Conservation (phyloP, 2,329 filamentous ascomycete species). For the Trichoderma citrinoviride region DNA sequence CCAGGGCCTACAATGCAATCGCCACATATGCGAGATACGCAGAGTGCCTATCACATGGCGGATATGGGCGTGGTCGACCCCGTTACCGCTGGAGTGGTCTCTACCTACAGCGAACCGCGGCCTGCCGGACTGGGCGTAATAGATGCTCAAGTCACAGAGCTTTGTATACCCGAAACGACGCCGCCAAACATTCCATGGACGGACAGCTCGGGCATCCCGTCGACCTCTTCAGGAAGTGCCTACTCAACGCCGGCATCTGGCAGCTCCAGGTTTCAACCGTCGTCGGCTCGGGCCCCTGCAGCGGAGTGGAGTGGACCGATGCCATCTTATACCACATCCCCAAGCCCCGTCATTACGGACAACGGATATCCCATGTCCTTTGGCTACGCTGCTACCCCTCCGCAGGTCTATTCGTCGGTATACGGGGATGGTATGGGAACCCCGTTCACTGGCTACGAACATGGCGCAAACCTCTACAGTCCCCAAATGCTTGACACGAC, state of each 20-base stretch:
- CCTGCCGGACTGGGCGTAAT: slow-evolving; percentile 28
- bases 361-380: slow-evolving; percentile 33
- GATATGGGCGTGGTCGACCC: slow-evolving; percentile 26
- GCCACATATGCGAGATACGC: slow-evolving; percentile 24
- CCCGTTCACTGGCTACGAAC: slow-evolving; percentile 37
- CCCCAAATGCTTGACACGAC: slow-evolving; percentile 40
- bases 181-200: slow-evolving; percentile 31
- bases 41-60: slow-evolving; percentile 27
- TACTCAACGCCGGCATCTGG: slow-evolving; percentile 48
- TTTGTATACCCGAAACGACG: slow-evolving; percentile 27
- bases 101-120: slow-evolving; percentile 28
- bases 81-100: slow-evolving; percentile 22
- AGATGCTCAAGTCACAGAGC: slow-evolving; percentile 20
- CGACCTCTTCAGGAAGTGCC: slow-evolving; percentile 47
- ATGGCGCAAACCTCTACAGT: slow-evolving; percentile 37
- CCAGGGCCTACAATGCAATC: slow-evolving; percentile 21
- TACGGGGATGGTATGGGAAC: slow-evolving; percentile 34
- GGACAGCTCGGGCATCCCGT: slow-evolving; percentile 43
- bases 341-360: slow-evolving; percentile 27
- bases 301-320: slow-evolving; percentile 36
- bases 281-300: slow-evolving; percentile 31
- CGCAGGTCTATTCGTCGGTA: slow-evolving; percentile 35
- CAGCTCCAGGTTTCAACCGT: slow-evolving; percentile 31
- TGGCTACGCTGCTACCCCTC: slow-evolving; percentile 30
- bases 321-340: slow-evolving; percentile 29